Evolutionary conservation across 163 green algal species (phyloP).

Genomic region (Trebouxiophyceae sp.): DNA sequence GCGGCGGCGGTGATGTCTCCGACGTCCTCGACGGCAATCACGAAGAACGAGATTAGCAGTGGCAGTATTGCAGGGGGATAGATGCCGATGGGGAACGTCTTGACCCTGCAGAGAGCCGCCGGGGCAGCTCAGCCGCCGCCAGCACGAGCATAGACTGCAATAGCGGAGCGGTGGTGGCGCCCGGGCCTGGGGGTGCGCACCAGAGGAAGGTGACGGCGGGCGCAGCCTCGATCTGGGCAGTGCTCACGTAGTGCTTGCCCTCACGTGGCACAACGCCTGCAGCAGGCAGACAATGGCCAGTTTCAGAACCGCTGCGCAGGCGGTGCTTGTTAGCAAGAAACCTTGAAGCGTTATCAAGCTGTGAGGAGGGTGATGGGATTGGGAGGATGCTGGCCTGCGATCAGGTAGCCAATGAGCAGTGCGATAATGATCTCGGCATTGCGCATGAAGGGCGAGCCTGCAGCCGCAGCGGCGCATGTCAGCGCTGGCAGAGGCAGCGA

Average conservation of each 20-base stretch:
- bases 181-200: constrained; percentile 5
- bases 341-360: no score
- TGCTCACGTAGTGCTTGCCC: constrained; percentile 4
- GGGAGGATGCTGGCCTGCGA: constrained; percentile 4
- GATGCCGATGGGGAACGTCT: not conserved
- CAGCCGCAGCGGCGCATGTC: not conserved
- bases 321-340: no score
- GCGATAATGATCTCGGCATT: constrained; percentile 63
- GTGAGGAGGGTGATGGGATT: no score
- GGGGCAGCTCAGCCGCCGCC: not conserved
- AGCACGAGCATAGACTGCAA: not conserved
- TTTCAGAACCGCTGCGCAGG: no score
- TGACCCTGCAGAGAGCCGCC: not conserved
- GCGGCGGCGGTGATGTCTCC: constrained; percentile 66
- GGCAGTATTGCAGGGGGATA: not conserved
- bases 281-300: no score
- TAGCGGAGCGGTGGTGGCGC: not conserved
- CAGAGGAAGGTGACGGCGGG: constrained; percentile 76
- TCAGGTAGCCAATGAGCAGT: constrained; percentile 44
- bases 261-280: not conserved
- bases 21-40: constrained; percentile 53
- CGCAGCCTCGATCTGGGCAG: constrained; percentile 40
- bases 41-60: not conserved
- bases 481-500: no score
- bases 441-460: constrained; percentile 68